Base-by-base conservation (phyloP, 2,329 filamentous ascomycete species). In the Sporothrix globosa region DNA sequence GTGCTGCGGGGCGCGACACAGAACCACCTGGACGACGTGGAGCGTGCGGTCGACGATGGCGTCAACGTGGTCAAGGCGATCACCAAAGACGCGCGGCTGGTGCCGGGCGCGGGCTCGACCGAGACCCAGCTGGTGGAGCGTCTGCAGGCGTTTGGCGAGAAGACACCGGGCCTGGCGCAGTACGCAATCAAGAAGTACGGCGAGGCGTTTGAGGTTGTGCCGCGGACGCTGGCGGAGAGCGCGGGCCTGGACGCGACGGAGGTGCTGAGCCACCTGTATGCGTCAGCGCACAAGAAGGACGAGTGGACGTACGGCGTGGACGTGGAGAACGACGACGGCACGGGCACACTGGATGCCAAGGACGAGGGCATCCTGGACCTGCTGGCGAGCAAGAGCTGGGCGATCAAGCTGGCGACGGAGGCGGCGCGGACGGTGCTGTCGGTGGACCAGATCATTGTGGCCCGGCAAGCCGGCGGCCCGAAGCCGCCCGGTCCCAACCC, bases 51-150 rank as follows among this genome's bases (percentile, higher is more conserved):
- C 70, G 96, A 99, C 77, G 96, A 99, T 76, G 96, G 96, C 74
- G 96, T 99, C 80, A 99, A 98, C 78, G 96, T 97, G 68, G 92
- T 99, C 80, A 99, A 99, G 85, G 96, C 96, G 74, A 96, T 99
- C 80, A 98, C 96, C 73, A 92, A 92, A 79, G 96, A 99, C 79
- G 85, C 95, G 7, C 88, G 94, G 74, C 86, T 99, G 71, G 94
- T 99, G 0, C 93, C 96, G 50, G 96, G 96, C 74, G 96, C 96
- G 41, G 96, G 96, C 77, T 95, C 96, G 63, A 93, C 95, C 73
- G 96, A 99, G 82, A 90, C 96, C 80, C 92, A 97, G 83, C 88
- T 99, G 72, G 91, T 97, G 68, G 93, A 97, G 84, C 90, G 93
- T 78, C 92, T 99, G 85, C 92, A 92, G 77, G 90, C 92, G 27